phyloP scores from a whole-genome alignment of 768 basidiomycete species.

The Hemileccinum impolitum region DNA sequence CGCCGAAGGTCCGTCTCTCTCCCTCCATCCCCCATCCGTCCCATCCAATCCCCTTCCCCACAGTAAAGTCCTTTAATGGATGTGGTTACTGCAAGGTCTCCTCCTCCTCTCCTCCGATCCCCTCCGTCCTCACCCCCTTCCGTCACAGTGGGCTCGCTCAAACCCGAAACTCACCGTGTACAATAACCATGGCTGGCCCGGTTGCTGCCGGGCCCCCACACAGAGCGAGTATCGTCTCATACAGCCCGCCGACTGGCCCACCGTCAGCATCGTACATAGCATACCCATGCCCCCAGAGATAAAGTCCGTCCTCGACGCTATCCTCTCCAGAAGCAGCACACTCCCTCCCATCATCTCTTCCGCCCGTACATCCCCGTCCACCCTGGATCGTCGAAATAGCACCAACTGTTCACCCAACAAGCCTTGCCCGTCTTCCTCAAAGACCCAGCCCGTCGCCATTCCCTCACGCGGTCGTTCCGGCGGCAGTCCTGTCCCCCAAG shows the following conservation, averaged over 20 bases:
- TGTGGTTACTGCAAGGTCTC: constrained; percentile 88
- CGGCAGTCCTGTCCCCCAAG: constrained; percentile 45
- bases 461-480: constrained; percentile 48
- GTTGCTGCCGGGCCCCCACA: constrained; percentile 79
- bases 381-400: constrained; percentile 46
- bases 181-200: constrained; percentile 81
- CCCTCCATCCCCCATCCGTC: constrained; percentile 4
- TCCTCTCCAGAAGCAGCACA: constrained; percentile 40
- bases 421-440: constrained; percentile 37
- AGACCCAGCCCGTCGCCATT: constrained; percentile 33
- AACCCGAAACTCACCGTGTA: constrained; percentile 55
- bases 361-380: constrained; percentile 29
- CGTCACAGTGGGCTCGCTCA: constrained; percentile 64
- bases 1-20: constrained; percentile 65
- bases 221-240: constrained; percentile 58
- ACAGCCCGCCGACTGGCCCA: constrained; percentile 73
- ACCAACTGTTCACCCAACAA: constrained; percentile 29
- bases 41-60: constrained; percentile 14
- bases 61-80: constrained; percentile 80
- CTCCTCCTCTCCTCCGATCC: constrained; percentile 14
- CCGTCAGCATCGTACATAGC: constrained; percentile 72
- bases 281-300: constrained; percentile 71
- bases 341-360: constrained; percentile 28
- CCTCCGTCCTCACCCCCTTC: constrained; percentile 26
- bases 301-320: constrained; percentile 60